Conservation (phyloP, 768 basidiomycete genomes). For the Favolaschia claudopus region DNA sequence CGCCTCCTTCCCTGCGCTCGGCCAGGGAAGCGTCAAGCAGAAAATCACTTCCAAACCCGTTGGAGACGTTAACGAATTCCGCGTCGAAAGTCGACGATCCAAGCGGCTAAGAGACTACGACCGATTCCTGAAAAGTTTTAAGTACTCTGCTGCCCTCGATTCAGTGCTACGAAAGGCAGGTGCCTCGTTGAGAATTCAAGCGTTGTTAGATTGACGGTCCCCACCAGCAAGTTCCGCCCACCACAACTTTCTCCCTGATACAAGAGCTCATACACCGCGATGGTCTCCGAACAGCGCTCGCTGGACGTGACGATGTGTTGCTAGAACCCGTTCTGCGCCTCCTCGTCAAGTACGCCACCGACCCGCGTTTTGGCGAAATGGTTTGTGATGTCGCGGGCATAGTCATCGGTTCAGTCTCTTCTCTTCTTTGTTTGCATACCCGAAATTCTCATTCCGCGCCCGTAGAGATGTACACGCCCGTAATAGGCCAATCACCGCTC, state of each 20-base stretch:
- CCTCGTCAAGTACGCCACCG: constrained; percentile 82
- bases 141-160: constrained; percentile 94
- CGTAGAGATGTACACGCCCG: constrained; percentile 90
- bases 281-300: constrained; percentile 83
- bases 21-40: constrained; percentile 58
- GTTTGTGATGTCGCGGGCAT: constrained; percentile 82
- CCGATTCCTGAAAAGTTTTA: constrained; percentile 87
- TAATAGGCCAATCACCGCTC: constrained; percentile 93
- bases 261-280: constrained; percentile 94
- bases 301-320: constrained; percentile 92
- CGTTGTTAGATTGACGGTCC: constrained; percentile 5
- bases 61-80: constrained; percentile 77
- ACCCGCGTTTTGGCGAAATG: constrained; percentile 92
- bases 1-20: constrained; percentile 59
- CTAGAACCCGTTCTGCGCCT: constrained; percentile 91
- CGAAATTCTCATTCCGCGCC: constrained; percentile 12
- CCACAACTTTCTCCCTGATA: constrained; percentile 88
- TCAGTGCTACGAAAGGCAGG: constrained; percentile 85
- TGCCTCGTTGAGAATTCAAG: neutral
- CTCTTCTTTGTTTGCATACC: neutral
- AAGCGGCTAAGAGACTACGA: constrained; percentile 88
- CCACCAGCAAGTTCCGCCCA: constrained; percentile 80
- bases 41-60: constrained; percentile 57
- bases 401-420: constrained; percentile 74
- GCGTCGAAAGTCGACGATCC: constrained; percentile 74